phyloP scores from a whole-genome alignment of 2,329 filamentous ascomycete genomes.

The Aotearoamyces nothofagi region DNA sequence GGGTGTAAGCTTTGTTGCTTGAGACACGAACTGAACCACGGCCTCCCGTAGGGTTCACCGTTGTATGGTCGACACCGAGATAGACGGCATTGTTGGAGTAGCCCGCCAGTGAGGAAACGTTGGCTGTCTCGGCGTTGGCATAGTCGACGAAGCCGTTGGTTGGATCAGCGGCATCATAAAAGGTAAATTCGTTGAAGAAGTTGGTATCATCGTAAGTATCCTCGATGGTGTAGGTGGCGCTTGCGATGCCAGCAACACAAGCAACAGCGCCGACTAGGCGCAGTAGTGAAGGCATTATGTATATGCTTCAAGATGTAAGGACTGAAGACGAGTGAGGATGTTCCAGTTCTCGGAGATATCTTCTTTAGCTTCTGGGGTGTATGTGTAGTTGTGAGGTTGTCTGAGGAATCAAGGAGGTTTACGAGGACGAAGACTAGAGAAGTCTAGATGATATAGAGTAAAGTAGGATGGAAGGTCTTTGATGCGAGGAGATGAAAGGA shows the following conservation, averaged over 20 bases:
- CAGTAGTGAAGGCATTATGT: constrained; percentile 9
- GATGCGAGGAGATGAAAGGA: background rate
- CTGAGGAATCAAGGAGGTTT: background rate
- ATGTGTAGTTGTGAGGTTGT: background rate
- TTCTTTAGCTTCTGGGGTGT: background rate
- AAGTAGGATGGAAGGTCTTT: background rate
- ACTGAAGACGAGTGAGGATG: constrained; percentile 1
- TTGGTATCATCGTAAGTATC: constrained; percentile 27
- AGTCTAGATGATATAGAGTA: background rate
- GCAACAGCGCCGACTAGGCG: constrained; percentile 17
- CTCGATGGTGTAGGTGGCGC: constrained; percentile 24
- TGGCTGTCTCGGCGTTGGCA: constrained; percentile 40
- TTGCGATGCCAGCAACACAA: constrained; percentile 12
- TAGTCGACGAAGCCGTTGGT: constrained; percentile 65
- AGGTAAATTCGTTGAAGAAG: constrained; percentile 33
- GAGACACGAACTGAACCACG: constrained; percentile 55
- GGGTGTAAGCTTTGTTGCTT: constrained; percentile 34
- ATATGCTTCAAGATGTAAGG: constrained; percentile 4
- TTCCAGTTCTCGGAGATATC: background rate
- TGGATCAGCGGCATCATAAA: constrained; percentile 46
- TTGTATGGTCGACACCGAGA: constrained; percentile 53
- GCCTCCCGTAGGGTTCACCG: constrained; percentile 35
- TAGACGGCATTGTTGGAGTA: constrained; percentile 37
- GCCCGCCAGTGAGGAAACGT: constrained; percentile 26
- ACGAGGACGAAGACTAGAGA: background rate